Conservation (phyloP, 2,329 filamentous ascomycete genomes). For the Botryotinia calthae region DNA sequence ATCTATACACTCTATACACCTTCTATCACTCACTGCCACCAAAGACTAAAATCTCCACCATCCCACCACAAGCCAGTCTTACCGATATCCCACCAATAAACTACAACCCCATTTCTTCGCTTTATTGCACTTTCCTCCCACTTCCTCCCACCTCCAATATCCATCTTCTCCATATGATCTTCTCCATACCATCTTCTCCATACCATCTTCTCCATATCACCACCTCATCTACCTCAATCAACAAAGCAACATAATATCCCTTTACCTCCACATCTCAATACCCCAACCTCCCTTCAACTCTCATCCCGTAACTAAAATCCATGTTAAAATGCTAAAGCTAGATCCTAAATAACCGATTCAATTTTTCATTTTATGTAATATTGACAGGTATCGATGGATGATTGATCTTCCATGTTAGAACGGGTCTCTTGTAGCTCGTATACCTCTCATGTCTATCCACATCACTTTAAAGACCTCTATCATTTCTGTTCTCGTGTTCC, state of each 20-base stretch:
- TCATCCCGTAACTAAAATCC: neutral
- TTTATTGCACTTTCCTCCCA: too few species aligned
- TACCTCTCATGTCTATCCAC: neutral
- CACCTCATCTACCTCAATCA: neutral
- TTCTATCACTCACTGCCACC: too few species aligned
- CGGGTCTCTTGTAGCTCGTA: too few species aligned
- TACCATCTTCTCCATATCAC: neutral
- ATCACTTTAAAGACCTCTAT: too few species aligned
- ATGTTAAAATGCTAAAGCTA: fast-evolving
- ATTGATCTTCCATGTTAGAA: too few species aligned
- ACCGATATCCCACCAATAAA: neutral
- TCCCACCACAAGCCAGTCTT: neutral
- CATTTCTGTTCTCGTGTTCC: neutral
- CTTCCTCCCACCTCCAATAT: neutral
- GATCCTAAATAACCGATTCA: neutral
- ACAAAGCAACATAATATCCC: neutral
- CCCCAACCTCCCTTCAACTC: fast-evolving
- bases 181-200: too few species aligned
- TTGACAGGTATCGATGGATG: neutral
- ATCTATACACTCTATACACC: neutral
- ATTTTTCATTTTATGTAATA: neutral
- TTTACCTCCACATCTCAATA: neutral
- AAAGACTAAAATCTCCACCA: too few species aligned
- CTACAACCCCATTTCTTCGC: too few species aligned
- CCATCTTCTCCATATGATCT: neutral